Evolutionary conservation across 352 stramenopile species (phyloP).

Genomic region (Globisporangium polare): DNA sequence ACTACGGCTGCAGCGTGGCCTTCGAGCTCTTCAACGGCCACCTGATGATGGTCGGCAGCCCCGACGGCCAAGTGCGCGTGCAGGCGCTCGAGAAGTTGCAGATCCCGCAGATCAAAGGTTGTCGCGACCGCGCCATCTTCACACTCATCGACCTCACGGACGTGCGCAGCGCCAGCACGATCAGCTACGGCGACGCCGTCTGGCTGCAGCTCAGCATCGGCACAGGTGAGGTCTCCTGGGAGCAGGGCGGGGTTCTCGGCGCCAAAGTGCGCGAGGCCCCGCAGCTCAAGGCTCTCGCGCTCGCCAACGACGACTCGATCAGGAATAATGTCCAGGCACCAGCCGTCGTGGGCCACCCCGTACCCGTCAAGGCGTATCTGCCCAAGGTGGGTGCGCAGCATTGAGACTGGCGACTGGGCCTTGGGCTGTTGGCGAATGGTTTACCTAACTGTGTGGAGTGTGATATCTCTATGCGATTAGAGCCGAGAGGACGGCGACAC

Average conservation of each 20-base stretch:
- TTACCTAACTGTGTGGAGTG: background rate
- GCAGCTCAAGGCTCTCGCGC: conserved; percentile 57
- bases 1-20: conserved; percentile 64
- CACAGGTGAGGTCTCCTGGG: conserved; percentile 60
- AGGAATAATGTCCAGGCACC: conserved; percentile 44
- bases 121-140: conserved; percentile 61
- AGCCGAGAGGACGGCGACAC: conserved; percentile 64
- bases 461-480: conserved; percentile 11
- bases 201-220: conserved; percentile 74
- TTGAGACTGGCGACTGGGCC: background rate
- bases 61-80: conserved; percentile 57
- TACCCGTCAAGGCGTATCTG: conserved; percentile 62
- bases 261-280: conserved; percentile 72
- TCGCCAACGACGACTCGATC: conserved; percentile 44
- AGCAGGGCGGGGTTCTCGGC: conserved; percentile 67
- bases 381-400: conserved; percentile 46
- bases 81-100: conserved; percentile 62
- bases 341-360: conserved; percentile 45
- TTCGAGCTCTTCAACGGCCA: conserved; percentile 74
- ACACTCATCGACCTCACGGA: conserved; percentile 66
- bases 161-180: conserved; percentile 54
- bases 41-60: conserved; percentile 62
- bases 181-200: conserved; percentile 72
- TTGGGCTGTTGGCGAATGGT: background rate
- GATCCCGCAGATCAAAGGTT: conserved; percentile 37